Percentiles rank a stretch among this genome's conserved stretches.
These are phyloP conservation scores for Aspergillus sojae DNA, from an alignment of 2,329 filamentous ascomycete species.

Conservation along the genomic window DNA sequence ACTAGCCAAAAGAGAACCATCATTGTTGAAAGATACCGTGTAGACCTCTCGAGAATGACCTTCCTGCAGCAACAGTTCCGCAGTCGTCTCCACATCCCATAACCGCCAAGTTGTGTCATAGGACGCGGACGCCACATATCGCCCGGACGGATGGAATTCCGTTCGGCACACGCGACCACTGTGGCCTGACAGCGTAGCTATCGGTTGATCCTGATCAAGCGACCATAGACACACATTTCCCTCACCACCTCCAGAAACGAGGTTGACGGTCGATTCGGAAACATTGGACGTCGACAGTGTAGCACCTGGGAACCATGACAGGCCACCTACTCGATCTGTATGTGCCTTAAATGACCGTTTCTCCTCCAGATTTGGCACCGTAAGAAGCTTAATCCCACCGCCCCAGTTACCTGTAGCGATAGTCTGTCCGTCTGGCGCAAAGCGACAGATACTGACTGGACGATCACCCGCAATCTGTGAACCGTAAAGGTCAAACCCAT, in stretches of 20 bases:
- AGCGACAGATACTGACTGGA: conserved; percentile 87
- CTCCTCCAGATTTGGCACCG: conserved; percentile 78
- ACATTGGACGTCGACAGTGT: conserved; percentile 72
- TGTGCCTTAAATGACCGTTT: conserved; percentile 79
- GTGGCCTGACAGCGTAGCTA: conserved; percentile 82
- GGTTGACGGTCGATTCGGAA: conserved; percentile 73
- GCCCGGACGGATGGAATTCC: conserved; percentile 91
- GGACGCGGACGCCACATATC: conserved; percentile 87
- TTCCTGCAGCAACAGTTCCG: conserved; percentile 85
- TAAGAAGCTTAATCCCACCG: conserved; percentile 82
- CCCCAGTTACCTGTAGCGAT: conserved; percentile 93
- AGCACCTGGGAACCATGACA: conserved; percentile 86
- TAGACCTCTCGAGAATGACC: conserved; percentile 95
- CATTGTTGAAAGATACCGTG: conserved; percentile 82
- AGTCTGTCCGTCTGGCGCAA: conserved; percentile 80
- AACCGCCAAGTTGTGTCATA: conserved; percentile 96
- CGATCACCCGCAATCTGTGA: conserved; percentile 91
- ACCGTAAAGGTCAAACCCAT: conserved; percentile 85
- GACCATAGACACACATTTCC: conserved; percentile 90
- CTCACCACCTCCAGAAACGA: conserved; percentile 89
- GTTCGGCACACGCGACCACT: conserved; percentile 84
- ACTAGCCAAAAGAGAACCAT: conserved; percentile 86
- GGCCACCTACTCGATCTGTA: conserved; percentile 82
- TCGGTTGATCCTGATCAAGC: conserved; percentile 78
- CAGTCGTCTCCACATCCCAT: conserved; percentile 87